Evolutionary conservation across 2,329 filamentous ascomycete genomes (phyloP), one percentile per base, ranked within the genome.

Genomic region (Microcyclospora pomicola): DNA sequence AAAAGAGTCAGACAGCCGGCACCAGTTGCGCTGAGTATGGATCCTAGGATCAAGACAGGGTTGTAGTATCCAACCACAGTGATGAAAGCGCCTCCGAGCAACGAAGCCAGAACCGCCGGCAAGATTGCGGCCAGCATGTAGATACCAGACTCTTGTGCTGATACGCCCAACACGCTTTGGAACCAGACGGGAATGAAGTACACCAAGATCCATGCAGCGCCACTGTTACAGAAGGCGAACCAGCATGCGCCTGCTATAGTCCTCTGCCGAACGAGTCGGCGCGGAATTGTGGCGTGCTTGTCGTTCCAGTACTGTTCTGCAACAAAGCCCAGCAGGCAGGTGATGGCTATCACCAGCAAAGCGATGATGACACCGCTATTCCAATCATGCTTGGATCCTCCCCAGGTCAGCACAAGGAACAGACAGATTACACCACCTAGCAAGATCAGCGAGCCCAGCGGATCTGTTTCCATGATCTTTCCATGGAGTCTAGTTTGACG

Each of bases 331-430:
- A 54, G 42, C 35, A 56, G 48, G 6, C 65, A 50, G 15, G 64
- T 15, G 9, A 37, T 56, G 36, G 59, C 65, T 19, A 67, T 37
- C 42, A 68, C 62, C 15, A 69, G 53, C 1, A 67, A 59, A 1
- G 56, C 64, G 37, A 69, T 66, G 51, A 70, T 63, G 31, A 59
- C 56, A 14, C 54, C 63, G 42, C 54, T 59, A 9, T 49, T 50
- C 66, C 66, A 70, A 59, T 9, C 65, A 41, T 2, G 65, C n/a
- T 12, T 44, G 58, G 33, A 63, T 11, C 61, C 62, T 2, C 64
- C 67, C 49, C 60, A 68, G 42, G 71, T 64, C 4, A 72, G 51
- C 1, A 63, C 65, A 0, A 71, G 58, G 11, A 70, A 45, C 33
- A 64, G 59, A 44, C 55, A 63, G 14, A 64, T 45, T 12, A 63